Evolutionary conservation across 192 early-diverging fungal species (phyloP), one percentile per base, ranked within the genome.

Genomic region (Coemansia sp.): DNA sequence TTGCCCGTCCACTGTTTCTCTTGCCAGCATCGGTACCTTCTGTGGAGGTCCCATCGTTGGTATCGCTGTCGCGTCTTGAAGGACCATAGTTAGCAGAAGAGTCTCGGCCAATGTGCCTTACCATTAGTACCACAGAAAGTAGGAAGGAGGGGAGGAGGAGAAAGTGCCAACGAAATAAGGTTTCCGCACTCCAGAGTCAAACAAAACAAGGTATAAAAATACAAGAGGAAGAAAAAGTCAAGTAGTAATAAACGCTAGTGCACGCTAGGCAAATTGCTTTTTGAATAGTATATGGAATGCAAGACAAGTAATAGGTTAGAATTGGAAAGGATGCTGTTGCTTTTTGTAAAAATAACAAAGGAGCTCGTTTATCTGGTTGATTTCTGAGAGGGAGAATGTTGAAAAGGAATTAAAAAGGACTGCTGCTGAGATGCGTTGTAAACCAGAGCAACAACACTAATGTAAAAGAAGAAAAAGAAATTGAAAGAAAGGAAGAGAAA

Each of bases 51-150:
- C 33, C 20, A 59, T 59, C 57, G 20, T 59, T 59, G 57, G 57
- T 36, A 59, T 36, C 35, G 35, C 57, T 35, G 34, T 59, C 57
- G 35, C 35, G 57, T 59, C 18, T 34, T 35, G 57, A 59, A 59
- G 14, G 35, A 36, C 57, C 57, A 59, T 59, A 21, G 34, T 34
- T 59, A n/a, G 44, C 44, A 46, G 30, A 34, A 5, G 66, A 23
- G 30, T 60, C 66, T 67, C 66, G 39, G 36, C 35, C 51, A 39
- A 33, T 38, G 33, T 48, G 65, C 65, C 56, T 35, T 23, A 59
- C 55, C 66, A 67, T 67, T 60, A 64, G 39, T 34, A 38, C 35
- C 57, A 59, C 16, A 21, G 35, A 35, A 59, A 24, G 39, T 8
- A 24, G n/a, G 12, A 39, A 23, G 24, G 21, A 62, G 41, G 12